These are phyloP conservation scores for Juglanconis oblonga DNA, from an alignment of 2,329 filamentous ascomycete genomes.

Conservation along the genomic window DNA sequence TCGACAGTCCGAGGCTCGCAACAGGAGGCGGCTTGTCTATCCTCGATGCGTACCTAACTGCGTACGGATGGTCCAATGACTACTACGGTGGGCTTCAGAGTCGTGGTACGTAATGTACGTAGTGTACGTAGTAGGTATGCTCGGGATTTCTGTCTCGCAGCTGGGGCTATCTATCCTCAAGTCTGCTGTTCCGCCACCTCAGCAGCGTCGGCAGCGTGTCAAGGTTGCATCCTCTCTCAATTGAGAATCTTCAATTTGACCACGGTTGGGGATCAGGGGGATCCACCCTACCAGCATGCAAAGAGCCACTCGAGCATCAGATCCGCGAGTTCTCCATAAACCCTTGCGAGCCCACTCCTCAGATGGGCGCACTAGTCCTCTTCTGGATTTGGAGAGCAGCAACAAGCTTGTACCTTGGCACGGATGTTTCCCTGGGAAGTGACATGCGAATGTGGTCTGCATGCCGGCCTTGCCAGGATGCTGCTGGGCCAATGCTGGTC, in stretches of 20 bases:
- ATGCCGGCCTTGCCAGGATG: no score
- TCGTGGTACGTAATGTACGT: no score
- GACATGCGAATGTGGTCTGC: neutral
- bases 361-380: neutral
- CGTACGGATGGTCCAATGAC: no score
- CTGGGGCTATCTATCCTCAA: no score
- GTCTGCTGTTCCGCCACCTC: no score
- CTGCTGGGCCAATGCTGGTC: conserved; percentile 1
- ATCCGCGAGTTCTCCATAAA: neutral
- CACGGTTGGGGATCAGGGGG: neutral
- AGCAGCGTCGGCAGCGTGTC: neutral
- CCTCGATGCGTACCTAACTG: no score
- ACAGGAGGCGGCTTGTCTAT: no score
- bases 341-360: neutral
- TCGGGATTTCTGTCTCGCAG: neutral
- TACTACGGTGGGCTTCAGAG: no score
- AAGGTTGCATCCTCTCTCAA: neutral
- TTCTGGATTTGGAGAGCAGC: neutral
- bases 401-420: neutral
- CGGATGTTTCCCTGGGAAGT: neutral
- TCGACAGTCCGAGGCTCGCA: neutral
- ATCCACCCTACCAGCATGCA: neutral
- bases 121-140: neutral
- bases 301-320: neutral
- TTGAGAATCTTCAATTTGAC: neutral